Evolutionary conservation across 176 grass and related monocot genomes (phyloP), one percentile per base, ranked within the genome.

Genomic region (Musa beccarii): DNA sequence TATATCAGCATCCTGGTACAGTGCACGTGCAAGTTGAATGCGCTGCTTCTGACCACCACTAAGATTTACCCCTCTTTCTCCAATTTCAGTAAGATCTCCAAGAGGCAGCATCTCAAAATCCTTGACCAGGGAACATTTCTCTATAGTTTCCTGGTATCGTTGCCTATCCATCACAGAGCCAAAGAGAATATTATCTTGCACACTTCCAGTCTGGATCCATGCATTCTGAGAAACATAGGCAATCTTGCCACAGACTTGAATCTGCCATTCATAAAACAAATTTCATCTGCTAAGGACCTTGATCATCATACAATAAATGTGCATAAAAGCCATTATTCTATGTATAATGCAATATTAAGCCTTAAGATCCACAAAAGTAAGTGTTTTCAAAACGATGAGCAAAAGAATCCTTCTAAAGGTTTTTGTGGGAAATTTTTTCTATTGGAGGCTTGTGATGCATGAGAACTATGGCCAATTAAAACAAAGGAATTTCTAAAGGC

Each of bases 11-110:
- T 93, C 80, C 81, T 91, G 86, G 65, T 98, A 98, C 16, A 98
- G 73, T 55, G 94, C 90, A 79, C 94, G 90, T 68, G 94, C 94
- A 74, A 93, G 78, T 83, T 98, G 94, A 84, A 93, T 72, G 21
- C 94, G 86, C 69, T 98, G 94, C 79, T 98, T 98, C 83, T 98
- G 94, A 15, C 94, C 94, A 15, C 94, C 94, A 55, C 94, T 98
- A n/a, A 93, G 89, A 87, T 93, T 98, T 81, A 93, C 43, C 3
- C 94, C 94, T 82, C 90, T 89, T 78, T 98, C 94, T 22, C 90
- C 90, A 54, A 98, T 98, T 86, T 93, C 81, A 77, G 94, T 98
- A 69, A 51, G 57, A 8, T 98, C 90, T 28, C 90, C 88, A 29
- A 82, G 84, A 67, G 87, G 94, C 16, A 98, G 63, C 75, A 90